These are phyloP conservation scores for Groenewaldozyma auringiensis DNA, from an alignment of 1,139 yeast genomes.

Conservation along the genomic window DNA sequence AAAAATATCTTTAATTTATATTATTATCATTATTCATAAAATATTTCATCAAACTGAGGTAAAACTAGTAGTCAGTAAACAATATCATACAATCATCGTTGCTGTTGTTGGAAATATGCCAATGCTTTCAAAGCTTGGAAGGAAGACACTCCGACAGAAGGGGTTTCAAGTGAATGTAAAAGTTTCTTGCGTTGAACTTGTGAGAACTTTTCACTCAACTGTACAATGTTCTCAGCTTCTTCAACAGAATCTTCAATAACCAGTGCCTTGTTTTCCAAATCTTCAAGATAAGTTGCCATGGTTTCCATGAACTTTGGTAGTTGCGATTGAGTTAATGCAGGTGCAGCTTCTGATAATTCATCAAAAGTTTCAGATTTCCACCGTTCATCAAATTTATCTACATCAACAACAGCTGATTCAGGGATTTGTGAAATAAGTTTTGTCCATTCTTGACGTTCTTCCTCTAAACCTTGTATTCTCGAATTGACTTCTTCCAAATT, in stretches of 20 bases:
- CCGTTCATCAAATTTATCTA: background rate
- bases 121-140: background rate
- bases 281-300: background rate
- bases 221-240: background rate
- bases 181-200: background rate
- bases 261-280: background rate
- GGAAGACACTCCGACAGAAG: background rate
- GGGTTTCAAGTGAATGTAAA: background rate
- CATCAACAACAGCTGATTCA: background rate
- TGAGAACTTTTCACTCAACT: background rate
- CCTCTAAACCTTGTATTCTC: conserved; percentile 38
- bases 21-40: background rate
- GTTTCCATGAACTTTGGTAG: background rate
- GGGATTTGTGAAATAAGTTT: background rate
- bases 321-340: background rate
- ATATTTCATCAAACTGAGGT: background rate
- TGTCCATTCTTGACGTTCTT: background rate
- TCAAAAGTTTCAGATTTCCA: background rate
- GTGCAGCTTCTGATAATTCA: background rate
- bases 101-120: background rate
- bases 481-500: conserved; percentile 41
- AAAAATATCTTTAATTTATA: conserved; percentile 60
- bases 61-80: no score
- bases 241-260: background rate
- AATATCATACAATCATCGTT: no score